Evolutionary conservation across 2,329 filamentous ascomycete genomes (phyloP).

Genomic region (Exophiala calicioides): DNA sequence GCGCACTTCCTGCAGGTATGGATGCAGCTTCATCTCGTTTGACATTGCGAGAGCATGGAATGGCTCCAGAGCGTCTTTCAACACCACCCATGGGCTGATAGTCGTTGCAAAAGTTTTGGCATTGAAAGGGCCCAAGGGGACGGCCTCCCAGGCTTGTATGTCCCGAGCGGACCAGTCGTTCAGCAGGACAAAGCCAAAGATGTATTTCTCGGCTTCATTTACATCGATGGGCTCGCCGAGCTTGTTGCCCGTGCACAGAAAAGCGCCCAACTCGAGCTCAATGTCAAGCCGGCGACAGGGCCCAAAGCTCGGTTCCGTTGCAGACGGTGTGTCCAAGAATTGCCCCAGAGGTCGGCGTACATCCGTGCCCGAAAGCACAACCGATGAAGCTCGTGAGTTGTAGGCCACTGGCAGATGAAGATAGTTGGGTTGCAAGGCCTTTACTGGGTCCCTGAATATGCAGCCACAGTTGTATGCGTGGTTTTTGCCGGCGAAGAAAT

Average conservation of each 20-base stretch:
- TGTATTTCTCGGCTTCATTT: slow-evolving; percentile 64
- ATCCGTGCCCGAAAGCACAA: slow-evolving; percentile 68
- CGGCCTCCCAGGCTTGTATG: slow-evolving; percentile 15
- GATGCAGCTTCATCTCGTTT: too few species aligned
- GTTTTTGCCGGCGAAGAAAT: slow-evolving; percentile 80
- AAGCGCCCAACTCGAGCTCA: slow-evolving; percentile 77
- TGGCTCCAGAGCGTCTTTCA: slow-evolving; percentile 55
- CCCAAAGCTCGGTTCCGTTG: background rate
- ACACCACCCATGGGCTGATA: slow-evolving; percentile 64
- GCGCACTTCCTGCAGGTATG: slow-evolving; percentile 9
- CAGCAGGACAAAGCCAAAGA: slow-evolving; percentile 78
- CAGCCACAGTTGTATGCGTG: slow-evolving; percentile 76
- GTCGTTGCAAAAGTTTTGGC: slow-evolving; percentile 62
- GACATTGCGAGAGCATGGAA: slow-evolving; percentile 11
- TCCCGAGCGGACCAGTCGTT: slow-evolving; percentile 72
- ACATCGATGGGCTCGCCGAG: slow-evolving; percentile 65
- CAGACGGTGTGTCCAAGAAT: slow-evolving; percentile 2
- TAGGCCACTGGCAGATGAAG: too few species aligned
- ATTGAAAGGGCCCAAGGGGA: slow-evolving; percentile 62
- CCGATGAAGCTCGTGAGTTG: too few species aligned
- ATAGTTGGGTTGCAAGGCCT: too few species aligned
- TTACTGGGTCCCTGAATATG: too few species aligned
- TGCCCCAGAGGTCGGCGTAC: slow-evolving; percentile 21
- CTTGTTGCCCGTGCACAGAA: slow-evolving; percentile 64
- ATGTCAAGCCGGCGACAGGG: slow-evolving; percentile 70